Evolutionary conservation across 116 monocot genomes (phyloP), one percentile per base, ranked within the genome.

Genomic region (Cymodocea nodosa): DNA sequence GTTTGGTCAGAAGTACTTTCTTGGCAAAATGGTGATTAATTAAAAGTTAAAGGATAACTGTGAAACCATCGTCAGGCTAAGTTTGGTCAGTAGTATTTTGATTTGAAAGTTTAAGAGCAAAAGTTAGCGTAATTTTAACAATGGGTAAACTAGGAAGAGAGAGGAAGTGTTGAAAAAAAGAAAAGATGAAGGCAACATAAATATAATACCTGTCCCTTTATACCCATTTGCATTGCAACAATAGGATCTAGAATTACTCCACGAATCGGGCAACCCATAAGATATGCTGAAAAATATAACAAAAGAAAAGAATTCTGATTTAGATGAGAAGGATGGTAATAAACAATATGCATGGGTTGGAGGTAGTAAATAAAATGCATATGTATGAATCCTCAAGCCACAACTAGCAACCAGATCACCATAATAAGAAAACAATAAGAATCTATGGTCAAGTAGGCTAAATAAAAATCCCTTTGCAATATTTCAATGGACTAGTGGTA

Each of bases 241-340:
- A 95, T 81, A 67, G 94, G 94, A 71, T 95, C 94, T 63, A 95
- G 85, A 65, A 94, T 90, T 25, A 95, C 94, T 25, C 94, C 94
- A 69, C 94, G 76, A 69, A 95, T 68, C 9, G 90, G 94, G 51
- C 94, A 95, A 59, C 94, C 94, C 90, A 95, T 79, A 15, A 95
- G 78, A 76, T 95, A 95, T 51, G 94, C 90, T 95, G 77, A 55
- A 87, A 69, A 24, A 34, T 8, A 66, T 39, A 35, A 44, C 44
- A 44, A 6, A 44, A 3, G 44, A 61, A 60, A 60, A 59, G 49
- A 65, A 11, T 24, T 23, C 14, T 51, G 19, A n/a, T 18, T 15
- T 56, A 56, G 22, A 22, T 1, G 22, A 23, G 56, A 56, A 56
- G 20, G 2, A 44, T 44, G 44, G 44, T 44, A 4, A 44, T 4